Conservation (phyloP, 2,329 filamentous ascomycete species). For the Penicillium sp. region DNA sequence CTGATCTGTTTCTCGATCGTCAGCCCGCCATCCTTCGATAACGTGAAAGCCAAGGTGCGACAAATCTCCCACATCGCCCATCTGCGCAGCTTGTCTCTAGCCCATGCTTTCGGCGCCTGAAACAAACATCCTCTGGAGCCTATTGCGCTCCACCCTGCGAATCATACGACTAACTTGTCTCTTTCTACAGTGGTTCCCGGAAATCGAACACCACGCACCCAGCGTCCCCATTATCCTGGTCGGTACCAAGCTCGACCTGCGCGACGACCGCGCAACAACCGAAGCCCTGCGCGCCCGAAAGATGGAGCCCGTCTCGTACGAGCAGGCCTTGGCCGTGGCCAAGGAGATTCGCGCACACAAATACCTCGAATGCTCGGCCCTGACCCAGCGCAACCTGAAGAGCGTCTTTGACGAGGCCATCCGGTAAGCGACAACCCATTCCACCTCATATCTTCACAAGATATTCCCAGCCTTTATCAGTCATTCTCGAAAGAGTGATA, state of each 20-base stretch:
- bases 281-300: conserved; percentile 86
- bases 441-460: not conserved
- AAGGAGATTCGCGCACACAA: conserved; percentile 97
- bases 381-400: conserved; percentile 97
- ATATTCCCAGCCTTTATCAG: too few species aligned
- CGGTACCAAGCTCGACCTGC: conserved; percentile 93
- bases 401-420: conserved; percentile 99
- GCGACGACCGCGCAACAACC: conserved; percentile 83
- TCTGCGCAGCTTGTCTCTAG: not conserved
- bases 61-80: not conserved
- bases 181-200: conserved; percentile 80
- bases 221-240: conserved; percentile 96
- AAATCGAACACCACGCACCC: conserved; percentile 96
- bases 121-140: not conserved
- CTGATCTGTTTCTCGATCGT: conserved; percentile 98
- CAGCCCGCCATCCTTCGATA: conserved; percentile 96
- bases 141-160: not conserved
- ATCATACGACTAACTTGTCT: not conserved
- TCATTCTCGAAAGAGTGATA: not conserved
- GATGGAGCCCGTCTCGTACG: conserved; percentile 96
- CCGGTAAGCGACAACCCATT: conserved; percentile 66
- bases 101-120: not conserved
- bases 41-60: conserved; percentile 94
- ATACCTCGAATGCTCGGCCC: conserved; percentile 95
- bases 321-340: conserved; percentile 84